Evolutionary conservation across 2,329 filamentous ascomycete species (phyloP).

Genomic region (Talaromyces islandicus): DNA sequence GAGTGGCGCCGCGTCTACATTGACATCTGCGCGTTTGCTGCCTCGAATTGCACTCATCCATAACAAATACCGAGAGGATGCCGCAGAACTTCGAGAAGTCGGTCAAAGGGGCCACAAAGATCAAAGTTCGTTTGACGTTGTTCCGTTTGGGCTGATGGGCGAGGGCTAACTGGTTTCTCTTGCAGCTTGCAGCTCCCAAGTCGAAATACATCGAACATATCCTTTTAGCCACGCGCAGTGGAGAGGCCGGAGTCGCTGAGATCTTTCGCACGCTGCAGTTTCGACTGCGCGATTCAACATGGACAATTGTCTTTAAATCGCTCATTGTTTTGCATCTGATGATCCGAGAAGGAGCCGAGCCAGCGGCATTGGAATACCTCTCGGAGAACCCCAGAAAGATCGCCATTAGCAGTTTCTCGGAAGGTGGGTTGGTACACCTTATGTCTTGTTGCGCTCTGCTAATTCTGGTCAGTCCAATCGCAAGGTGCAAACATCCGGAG

Average conservation of each 20-base stretch:
- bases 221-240: slow-evolving; percentile 86
- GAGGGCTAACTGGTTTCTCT: slow-evolving; percentile 11
- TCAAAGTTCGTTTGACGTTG: slow-evolving; percentile 61
- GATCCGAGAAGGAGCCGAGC: slow-evolving; percentile 89
- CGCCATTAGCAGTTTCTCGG: slow-evolving; percentile 83
- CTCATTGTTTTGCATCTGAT: slow-evolving; percentile 94
- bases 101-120: slow-evolving; percentile 96
- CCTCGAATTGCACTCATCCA: neutral
- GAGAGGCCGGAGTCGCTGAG: slow-evolving; percentile 90
- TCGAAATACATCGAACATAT: slow-evolving; percentile 99
- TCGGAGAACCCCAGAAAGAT: slow-evolving; percentile 76
- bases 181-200: slow-evolving; percentile 86
- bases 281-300: slow-evolving; percentile 88
- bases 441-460: neutral
- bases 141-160: slow-evolving; percentile 13
- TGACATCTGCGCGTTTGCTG: neutral
- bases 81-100: slow-evolving; percentile 86
- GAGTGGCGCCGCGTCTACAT: neutral
- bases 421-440: slow-evolving; percentile 58
- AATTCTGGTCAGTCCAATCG: slow-evolving; percentile 63
- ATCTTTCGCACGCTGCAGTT: slow-evolving; percentile 89
- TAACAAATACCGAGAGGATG: slow-evolving; percentile 20
- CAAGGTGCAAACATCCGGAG: slow-evolving; percentile 92
- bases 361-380: slow-evolving; percentile 81
- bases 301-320: slow-evolving; percentile 99